These are phyloP conservation scores for Emericellopsis cladophorae DNA, from an alignment of 2,329 filamentous ascomycete genomes.

Conservation along the genomic window DNA sequence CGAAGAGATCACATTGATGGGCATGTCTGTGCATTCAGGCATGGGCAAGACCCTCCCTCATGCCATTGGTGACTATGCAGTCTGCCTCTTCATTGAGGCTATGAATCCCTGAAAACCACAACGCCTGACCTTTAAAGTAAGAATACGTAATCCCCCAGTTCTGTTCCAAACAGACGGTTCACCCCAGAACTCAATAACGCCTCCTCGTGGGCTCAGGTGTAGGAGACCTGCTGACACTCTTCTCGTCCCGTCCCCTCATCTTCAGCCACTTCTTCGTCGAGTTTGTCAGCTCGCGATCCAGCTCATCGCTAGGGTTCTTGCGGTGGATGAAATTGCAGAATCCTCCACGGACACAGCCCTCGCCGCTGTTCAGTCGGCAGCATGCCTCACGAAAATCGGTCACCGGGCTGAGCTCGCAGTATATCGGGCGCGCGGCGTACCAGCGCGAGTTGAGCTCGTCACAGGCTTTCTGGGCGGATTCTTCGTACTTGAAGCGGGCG, in stretches of 20 bases:
- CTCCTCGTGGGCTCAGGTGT: slow-evolving; percentile 73
- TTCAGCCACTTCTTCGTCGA: slow-evolving; percentile 95
- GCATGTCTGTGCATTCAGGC: too few relatives aligned
- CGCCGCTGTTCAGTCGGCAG: slow-evolving; percentile 85
- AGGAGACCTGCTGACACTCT: slow-evolving; percentile 70
- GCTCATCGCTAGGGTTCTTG: slow-evolving; percentile 82
- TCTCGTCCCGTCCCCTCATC: slow-evolving; percentile 67
- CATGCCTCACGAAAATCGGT: slow-evolving; percentile 98
- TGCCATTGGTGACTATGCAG: too few relatives aligned
- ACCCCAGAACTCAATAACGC: slow-evolving; percentile 42
- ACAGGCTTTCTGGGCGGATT: slow-evolving; percentile 84
- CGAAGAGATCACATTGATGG: too few relatives aligned
- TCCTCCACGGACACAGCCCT: slow-evolving; percentile 88
- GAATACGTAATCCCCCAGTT: neutral
- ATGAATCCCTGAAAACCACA: too few relatives aligned
- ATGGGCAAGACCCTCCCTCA: too few relatives aligned
- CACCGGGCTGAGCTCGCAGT: slow-evolving; percentile 93
- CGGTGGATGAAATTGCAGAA: slow-evolving; percentile 99
- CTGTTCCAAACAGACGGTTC: neutral
- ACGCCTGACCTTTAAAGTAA: too few relatives aligned
- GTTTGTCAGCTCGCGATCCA: slow-evolving; percentile 78
- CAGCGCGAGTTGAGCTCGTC: slow-evolving; percentile 88
- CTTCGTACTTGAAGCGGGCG: slow-evolving; percentile 99
- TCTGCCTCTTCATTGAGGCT: too few relatives aligned
- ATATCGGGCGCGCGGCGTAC: slow-evolving; percentile 95